These are phyloP conservation scores for Trichoderma sp. DNA, from an alignment of 2,329 filamentous ascomycete genomes.

Conservation along the genomic window DNA sequence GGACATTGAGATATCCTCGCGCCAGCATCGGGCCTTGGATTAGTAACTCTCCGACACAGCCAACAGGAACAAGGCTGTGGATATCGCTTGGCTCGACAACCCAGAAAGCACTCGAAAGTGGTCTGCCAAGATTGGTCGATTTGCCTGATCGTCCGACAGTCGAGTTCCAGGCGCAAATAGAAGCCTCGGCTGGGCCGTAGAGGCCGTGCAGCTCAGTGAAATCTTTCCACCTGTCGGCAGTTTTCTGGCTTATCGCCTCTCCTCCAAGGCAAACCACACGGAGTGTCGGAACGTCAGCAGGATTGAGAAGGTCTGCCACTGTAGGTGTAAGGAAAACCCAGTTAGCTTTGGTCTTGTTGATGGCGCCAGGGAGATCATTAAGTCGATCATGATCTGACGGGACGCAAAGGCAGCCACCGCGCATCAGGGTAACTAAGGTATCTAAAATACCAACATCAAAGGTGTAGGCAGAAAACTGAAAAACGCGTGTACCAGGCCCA, in stretches of 20 bases:
- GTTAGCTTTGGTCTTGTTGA: constrained; percentile 14
- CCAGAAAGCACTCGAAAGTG: constrained; percentile 24
- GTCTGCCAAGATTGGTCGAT: constrained; percentile 18
- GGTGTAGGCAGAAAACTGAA: constrained; percentile 26
- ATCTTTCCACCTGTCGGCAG: constrained; percentile 7
- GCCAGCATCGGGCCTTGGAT: constrained; percentile 28
- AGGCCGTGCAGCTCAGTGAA: background rate
- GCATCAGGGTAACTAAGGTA: constrained; percentile 24
- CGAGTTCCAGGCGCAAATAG: constrained; percentile 12
- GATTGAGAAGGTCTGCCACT: constrained; percentile 18
- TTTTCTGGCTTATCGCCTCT: constrained; percentile 5
- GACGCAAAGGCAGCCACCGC: constrained; percentile 26
- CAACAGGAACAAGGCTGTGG: constrained; percentile 24
- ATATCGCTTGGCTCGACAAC: constrained; percentile 24
- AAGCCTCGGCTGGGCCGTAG: constrained; percentile 18
- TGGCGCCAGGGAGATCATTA: constrained; percentile 21
- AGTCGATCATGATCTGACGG: constrained; percentile 23
- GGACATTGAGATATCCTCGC: constrained; percentile 22
- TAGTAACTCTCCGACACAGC: constrained; percentile 26
- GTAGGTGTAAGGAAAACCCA: constrained; percentile 25
- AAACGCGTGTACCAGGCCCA: constrained; percentile 16
- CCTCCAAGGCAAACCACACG: constrained; percentile 4
- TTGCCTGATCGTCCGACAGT: background rate
- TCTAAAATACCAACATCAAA: constrained; percentile 27
- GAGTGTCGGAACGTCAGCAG: constrained; percentile 1